Percentiles rank a stretch among this genome's conserved stretches.
phyloP scores from a whole-genome alignment of 2,329 filamentous ascomycete species.

The Hirsutella minnesotensis region DNA sequence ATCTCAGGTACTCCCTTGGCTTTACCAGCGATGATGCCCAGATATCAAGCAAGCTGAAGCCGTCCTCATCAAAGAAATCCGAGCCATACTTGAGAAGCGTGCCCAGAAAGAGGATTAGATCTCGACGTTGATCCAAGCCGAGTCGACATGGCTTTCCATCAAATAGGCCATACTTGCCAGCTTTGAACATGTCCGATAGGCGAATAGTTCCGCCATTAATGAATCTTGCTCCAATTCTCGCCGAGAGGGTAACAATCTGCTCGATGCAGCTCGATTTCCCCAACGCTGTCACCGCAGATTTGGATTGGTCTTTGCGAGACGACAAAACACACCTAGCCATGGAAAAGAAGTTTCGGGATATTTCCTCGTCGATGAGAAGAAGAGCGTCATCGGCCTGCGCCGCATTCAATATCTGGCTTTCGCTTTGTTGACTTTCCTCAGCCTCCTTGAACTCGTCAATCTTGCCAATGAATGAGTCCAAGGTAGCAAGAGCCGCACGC shows the following conservation, averaged over 20 bases:
- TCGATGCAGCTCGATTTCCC: constrained; percentile 26
- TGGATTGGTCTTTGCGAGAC: constrained; percentile 4
- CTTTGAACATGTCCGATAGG: constrained; percentile 32
- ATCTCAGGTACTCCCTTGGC: constrained; percentile 30
- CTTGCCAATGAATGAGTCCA: constrained; percentile 33
- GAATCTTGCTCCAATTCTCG: constrained; percentile 32
- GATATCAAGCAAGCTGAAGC: constrained; percentile 34
- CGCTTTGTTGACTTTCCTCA: constrained; percentile 25
- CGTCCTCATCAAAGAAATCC: constrained; percentile 33
- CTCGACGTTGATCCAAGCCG: constrained; percentile 27
- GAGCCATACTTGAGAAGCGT: constrained; percentile 34
- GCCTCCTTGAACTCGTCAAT: constrained; percentile 29
- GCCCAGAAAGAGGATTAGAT: constrained; percentile 38
- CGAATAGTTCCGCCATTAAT: constrained; percentile 31
- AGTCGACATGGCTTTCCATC: constrained; percentile 27
- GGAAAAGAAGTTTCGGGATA: constrained; percentile 34
- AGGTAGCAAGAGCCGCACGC: constrained; percentile 28
- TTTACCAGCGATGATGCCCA: constrained; percentile 42
- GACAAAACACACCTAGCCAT: constrained; percentile 30
- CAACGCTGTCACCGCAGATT: constrained; percentile 5
- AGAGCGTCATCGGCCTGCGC: constrained; percentile 34
- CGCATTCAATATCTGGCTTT: constrained; percentile 25
- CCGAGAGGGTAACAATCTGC: constrained; percentile 31
- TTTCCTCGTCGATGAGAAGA: constrained; percentile 33
- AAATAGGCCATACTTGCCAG: constrained; percentile 39